These are phyloP conservation scores for Penicillium herquei DNA, from an alignment of 495 filamentous ascomycete genomes.

Conservation along the genomic window DNA sequence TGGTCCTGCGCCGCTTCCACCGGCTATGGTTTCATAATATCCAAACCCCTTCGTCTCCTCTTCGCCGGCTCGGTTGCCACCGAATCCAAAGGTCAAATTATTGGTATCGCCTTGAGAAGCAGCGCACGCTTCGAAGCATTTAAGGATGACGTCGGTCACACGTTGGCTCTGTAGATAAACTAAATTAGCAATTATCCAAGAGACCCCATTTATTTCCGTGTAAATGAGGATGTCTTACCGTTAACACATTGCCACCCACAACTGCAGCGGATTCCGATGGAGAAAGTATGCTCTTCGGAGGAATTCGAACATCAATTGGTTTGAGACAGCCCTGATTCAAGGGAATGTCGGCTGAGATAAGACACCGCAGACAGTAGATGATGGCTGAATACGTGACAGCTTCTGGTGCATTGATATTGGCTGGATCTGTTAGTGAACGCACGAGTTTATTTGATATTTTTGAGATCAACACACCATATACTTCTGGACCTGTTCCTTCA, in stretches of 20 bases:
- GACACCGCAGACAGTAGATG: conserved; percentile 87
- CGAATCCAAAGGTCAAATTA: conserved; percentile 55
- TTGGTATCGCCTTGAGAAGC: conserved; percentile 87
- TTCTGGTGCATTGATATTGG: conserved; percentile 89
- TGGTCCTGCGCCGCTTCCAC: conserved; percentile 79
- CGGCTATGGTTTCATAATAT: conserved; percentile 92
- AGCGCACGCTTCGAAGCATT: conserved; percentile 81
- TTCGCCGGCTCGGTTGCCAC: conserved; percentile 29
- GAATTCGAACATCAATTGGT: conserved; percentile 80
- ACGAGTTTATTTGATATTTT: background rate
- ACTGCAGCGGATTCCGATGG: conserved; percentile 76
- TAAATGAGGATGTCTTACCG: conserved; percentile 25
- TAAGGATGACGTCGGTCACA: conserved; percentile 86
- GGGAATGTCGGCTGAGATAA: conserved; percentile 88
- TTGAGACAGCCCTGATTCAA: conserved; percentile 92
- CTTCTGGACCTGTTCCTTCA: conserved; percentile 74
- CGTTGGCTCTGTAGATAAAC: conserved; percentile 52
- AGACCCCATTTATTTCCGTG: background rate
- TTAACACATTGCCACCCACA: conserved; percentile 87
- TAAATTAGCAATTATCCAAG: background rate
- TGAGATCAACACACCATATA: conserved; percentile 55
- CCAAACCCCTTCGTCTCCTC: conserved; percentile 62
- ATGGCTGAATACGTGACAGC: conserved; percentile 90
- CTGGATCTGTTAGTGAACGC: conserved; percentile 27
- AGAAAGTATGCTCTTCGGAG: conserved; percentile 71